Conservation (phyloP, 108 stramenopile genomes). For the Aurantiochytrium sp. region DNA sequence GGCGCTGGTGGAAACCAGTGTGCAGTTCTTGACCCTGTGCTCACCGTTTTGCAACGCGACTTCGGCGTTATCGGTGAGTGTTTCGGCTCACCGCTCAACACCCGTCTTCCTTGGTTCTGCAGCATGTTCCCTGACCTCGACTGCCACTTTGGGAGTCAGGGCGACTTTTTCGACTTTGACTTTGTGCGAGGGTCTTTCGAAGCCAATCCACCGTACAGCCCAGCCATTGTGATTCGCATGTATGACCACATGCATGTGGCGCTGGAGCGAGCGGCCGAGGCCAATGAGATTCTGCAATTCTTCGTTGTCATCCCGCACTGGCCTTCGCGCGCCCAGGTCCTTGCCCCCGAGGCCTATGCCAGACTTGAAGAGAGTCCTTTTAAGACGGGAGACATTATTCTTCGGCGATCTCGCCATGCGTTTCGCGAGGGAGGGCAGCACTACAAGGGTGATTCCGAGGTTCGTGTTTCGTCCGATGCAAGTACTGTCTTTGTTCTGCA, state of each 20-base stretch:
- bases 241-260: conserved; percentile 26
- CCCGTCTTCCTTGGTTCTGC: conserved; percentile 44
- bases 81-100: conserved; percentile 63
- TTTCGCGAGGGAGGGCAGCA: background rate
- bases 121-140: conserved; percentile 50
- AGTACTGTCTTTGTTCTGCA: background rate
- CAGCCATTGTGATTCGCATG: conserved; percentile 34
- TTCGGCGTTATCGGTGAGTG: conserved; percentile 44
- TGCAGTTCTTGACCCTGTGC: conserved; percentile 40
- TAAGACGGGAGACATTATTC: background rate
- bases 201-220: conserved; percentile 47
- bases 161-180: conserved; percentile 32
- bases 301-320: background rate
- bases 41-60: conserved; percentile 37
- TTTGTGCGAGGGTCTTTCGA: conserved; percentile 34
- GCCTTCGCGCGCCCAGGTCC: background rate
- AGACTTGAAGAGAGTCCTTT: background rate
- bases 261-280: background rate
- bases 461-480: background rate
- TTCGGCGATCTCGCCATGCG: background rate
- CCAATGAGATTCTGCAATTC: background rate
- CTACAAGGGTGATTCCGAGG: background rate
- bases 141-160: conserved; percentile 29
- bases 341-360: background rate
- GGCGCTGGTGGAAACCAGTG: conserved; percentile 47